phyloP scores from a whole-genome alignment of 140 eudicot species.

The Senecio squalidus region DNA sequence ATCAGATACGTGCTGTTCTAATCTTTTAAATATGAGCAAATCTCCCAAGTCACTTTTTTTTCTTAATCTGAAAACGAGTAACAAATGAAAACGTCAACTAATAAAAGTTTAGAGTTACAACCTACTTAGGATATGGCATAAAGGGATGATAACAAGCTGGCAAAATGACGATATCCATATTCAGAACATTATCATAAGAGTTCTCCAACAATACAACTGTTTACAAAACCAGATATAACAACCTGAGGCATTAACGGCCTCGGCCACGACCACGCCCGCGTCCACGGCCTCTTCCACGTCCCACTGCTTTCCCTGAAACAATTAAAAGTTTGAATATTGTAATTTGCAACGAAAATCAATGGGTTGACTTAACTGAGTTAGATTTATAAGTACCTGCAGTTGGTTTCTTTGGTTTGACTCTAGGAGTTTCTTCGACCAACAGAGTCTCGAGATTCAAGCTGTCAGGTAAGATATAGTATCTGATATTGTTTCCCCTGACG shows the following conservation, averaged over 20 bases:
- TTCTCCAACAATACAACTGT: constrained; percentile 34
- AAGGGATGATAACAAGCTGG: neutral
- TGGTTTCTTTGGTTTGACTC: constrained; percentile 90
- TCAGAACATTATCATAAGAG: neutral
- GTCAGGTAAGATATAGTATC: constrained; percentile 87
- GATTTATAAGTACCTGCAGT: constrained; percentile 96
- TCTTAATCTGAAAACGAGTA: too few species aligned
- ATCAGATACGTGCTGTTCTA: too few species aligned
- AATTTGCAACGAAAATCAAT: too few species aligned
- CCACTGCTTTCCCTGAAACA: constrained; percentile 57
- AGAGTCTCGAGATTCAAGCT: constrained; percentile 87
- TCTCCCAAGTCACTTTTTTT: too few species aligned
- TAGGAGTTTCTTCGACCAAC: constrained; percentile 82
- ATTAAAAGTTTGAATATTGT: too few species aligned
- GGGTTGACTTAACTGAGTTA: too few species aligned
- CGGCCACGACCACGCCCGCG: constrained; percentile 96
- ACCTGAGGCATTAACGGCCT: constrained; percentile 49
- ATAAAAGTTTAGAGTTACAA: too few species aligned
- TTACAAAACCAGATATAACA: constrained; percentile 37
- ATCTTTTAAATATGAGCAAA: too few species aligned
- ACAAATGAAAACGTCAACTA: too few species aligned
- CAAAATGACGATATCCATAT: constrained; percentile 18
- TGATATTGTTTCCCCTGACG: constrained; percentile 83
- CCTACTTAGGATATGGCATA: too few species aligned
- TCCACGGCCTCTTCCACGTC: constrained; percentile 91